phyloP scores from a whole-genome alignment of 805 yeast species.

The Saturnispora ahearnii region DNA sequence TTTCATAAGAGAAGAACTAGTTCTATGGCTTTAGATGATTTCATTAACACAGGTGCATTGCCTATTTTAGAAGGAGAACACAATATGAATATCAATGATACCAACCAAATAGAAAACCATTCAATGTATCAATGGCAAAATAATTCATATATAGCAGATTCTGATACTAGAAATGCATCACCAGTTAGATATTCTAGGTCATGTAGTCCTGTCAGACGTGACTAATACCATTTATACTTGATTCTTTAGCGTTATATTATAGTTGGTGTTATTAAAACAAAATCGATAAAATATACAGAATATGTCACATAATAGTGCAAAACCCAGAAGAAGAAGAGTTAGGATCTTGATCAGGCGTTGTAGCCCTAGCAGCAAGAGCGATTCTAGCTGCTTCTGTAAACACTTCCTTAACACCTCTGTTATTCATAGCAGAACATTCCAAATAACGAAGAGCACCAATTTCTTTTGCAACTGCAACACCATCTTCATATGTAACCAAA shows the following conservation, averaged over 20 bases:
- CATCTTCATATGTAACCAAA: slow-evolving; percentile 84
- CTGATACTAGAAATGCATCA: slow-evolving; percentile 3
- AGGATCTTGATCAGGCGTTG: slow-evolving; percentile 22
- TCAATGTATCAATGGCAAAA: slow-evolving; percentile 18
- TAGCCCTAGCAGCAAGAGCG: slow-evolving; percentile 75
- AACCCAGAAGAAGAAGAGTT: slow-evolving; percentile 25
- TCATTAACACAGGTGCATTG: slow-evolving; percentile 20
- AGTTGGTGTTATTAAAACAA: neutral
- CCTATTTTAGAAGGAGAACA: slow-evolving; percentile 13
- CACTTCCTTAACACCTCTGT: slow-evolving; percentile 98
- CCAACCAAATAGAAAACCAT: slow-evolving; percentile 7
- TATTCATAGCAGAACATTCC: slow-evolving; percentile 94
- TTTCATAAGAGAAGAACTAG: slow-evolving; percentile 21
- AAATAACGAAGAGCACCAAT: slow-evolving; percentile 91
- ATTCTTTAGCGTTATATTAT: neutral
- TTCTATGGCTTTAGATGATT: slow-evolving; percentile 22
- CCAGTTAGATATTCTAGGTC: slow-evolving; percentile 6
- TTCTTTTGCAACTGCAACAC: slow-evolving; percentile 82
- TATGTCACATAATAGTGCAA: slow-evolving; percentile 22
- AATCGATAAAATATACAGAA: slow-evolving; percentile 2
- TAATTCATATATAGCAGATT: slow-evolving; percentile 12
- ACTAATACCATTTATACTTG: neutral
- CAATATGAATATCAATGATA: neutral
- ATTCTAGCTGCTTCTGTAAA: slow-evolving; percentile 98
- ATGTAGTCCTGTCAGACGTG: slow-evolving; percentile 8